Percentiles rank a stretch among this genome's conserved stretches.
These are phyloP conservation scores for Ascochyta fabae DNA, from an alignment of 2,329 filamentous ascomycete species.

Conservation along the genomic window DNA sequence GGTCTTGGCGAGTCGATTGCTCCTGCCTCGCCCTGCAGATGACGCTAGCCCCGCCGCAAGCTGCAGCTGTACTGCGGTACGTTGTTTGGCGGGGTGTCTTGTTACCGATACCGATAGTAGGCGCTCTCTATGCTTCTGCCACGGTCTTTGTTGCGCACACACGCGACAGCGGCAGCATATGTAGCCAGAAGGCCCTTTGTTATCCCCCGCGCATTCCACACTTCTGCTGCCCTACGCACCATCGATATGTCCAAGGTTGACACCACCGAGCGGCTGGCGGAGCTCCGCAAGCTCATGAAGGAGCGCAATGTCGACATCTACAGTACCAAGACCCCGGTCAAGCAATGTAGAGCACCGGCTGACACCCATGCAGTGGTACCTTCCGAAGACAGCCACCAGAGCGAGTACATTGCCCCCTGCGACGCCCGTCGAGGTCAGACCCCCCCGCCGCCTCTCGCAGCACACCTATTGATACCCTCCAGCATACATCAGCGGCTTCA, in stretches of 20 bases:
- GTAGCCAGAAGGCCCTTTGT: slow-evolving; percentile 28
- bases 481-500: slow-evolving; percentile 92
- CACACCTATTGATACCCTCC: slow-evolving; percentile 36
- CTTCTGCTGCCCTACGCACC: slow-evolving; percentile 34
- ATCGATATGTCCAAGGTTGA: slow-evolving; percentile 78
- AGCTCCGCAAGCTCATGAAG: slow-evolving; percentile 85
- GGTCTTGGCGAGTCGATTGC: slow-evolving; percentile 9
- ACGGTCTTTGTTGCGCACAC: slow-evolving; percentile 39
- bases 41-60: slow-evolving; percentile 15
- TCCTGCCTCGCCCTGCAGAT: slow-evolving; percentile 1
- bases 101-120: slow-evolving; percentile 32
- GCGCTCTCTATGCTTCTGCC: slow-evolving; percentile 40
- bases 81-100: slow-evolving; percentile 26
- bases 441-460: slow-evolving; percentile 23
- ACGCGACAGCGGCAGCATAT: slow-evolving; percentile 36
- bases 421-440: slow-evolving; percentile 77
- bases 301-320: slow-evolving; percentile 89
- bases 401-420: slow-evolving; percentile 96
- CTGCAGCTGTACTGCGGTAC: slow-evolving; percentile 15
- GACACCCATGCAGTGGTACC: slow-evolving; percentile 74
- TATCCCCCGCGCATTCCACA: slow-evolving; percentile 38
- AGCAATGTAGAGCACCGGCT: slow-evolving; percentile 43
- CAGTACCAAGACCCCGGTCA: slow-evolving; percentile 61
- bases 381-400: slow-evolving; percentile 96
- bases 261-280: slow-evolving; percentile 76